phyloP scores from a whole-genome alignment of 768 basidiomycete genomes.

The Macrolepiota albuminosa region DNA sequence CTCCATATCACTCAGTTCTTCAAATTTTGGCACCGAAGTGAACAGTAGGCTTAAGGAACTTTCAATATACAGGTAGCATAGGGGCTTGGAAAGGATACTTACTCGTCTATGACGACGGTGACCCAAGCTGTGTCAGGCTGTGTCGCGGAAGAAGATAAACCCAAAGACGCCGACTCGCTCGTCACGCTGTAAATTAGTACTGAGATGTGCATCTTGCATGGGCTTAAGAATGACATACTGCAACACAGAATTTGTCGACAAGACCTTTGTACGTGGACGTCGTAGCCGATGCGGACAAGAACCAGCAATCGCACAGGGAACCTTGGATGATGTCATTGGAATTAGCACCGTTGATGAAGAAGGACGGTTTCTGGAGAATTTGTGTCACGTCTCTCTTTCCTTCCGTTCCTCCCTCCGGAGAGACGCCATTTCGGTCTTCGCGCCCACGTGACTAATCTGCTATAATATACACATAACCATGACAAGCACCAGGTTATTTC shows the following conservation, averaged over 20 bases:
- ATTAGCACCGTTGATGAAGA: constrained; percentile 40
- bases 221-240: constrained; percentile 23
- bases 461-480: too few relatives aligned
- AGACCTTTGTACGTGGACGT: constrained; percentile 39
- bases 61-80: not conserved
- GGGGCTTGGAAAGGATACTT: not conserved
- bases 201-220: not conserved
- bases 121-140: constrained; percentile 32
- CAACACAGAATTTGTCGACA: constrained; percentile 51
- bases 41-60: constrained; percentile 35
- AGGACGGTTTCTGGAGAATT: constrained; percentile 47
- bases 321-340: constrained; percentile 48
- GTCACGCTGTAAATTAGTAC: constrained; percentile 30
- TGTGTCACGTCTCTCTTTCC: constrained; percentile 26
- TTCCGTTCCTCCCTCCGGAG: too few relatives aligned
- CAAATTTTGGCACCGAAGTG: constrained; percentile 47
- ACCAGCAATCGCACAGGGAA: constrained; percentile 46
- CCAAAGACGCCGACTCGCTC: constrained; percentile 53
- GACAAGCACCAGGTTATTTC: too few relatives aligned
- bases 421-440: too few relatives aligned
- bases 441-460: too few relatives aligned
- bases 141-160: constrained; percentile 53
- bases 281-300: constrained; percentile 47
- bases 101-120: constrained; percentile 55
- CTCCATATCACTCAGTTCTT: constrained; percentile 35